phyloP scores from a whole-genome alignment of 345 rosid genomes.

The Microthlaspi erraticum region DNA sequence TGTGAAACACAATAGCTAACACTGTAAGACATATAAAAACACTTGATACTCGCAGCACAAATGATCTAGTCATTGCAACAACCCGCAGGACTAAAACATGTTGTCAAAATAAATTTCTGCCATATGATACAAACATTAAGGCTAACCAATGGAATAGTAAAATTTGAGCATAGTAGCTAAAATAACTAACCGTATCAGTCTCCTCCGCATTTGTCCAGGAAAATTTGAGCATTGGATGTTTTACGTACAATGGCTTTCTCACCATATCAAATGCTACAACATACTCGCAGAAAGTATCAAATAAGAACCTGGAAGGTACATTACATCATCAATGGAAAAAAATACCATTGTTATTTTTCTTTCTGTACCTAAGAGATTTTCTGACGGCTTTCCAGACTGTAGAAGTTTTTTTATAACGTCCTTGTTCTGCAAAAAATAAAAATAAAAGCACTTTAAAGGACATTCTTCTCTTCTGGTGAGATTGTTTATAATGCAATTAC shows the following conservation, averaged over 20 bases:
- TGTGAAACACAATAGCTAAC: conserved; percentile 31
- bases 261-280: conserved; percentile 84
- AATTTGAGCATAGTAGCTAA: conserved; percentile 14
- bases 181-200: conserved; percentile 72
- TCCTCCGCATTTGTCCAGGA: conserved; percentile 91
- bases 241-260: conserved; percentile 86
- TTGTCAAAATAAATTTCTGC: conserved; percentile 3
- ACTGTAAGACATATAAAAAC: conserved; percentile 27
- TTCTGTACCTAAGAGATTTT: conserved; percentile 69
- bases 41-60: conserved; percentile 28
- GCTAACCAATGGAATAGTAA: conserved; percentile 16
- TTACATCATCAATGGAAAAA: conserved; percentile 27
- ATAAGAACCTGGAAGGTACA: conserved; percentile 32
- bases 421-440: conserved; percentile 59
- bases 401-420: conserved; percentile 62
- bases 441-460: background rate
- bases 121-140: conserved; percentile 29
- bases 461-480: conserved; percentile 2
- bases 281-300: conserved; percentile 31
- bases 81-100: conserved; percentile 12
- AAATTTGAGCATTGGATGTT: conserved; percentile 93
- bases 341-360: conserved; percentile 3
- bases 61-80: conserved; percentile 26
- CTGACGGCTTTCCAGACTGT: conserved; percentile 68
- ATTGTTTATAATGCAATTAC: conserved; percentile 13